A percentile compares a stretch with the other conserved stretches of the same genome.
These are phyloP conservation scores for Hericium coralloides DNA, from an alignment of 768 basidiomycete genomes.

Conservation along the genomic window DNA sequence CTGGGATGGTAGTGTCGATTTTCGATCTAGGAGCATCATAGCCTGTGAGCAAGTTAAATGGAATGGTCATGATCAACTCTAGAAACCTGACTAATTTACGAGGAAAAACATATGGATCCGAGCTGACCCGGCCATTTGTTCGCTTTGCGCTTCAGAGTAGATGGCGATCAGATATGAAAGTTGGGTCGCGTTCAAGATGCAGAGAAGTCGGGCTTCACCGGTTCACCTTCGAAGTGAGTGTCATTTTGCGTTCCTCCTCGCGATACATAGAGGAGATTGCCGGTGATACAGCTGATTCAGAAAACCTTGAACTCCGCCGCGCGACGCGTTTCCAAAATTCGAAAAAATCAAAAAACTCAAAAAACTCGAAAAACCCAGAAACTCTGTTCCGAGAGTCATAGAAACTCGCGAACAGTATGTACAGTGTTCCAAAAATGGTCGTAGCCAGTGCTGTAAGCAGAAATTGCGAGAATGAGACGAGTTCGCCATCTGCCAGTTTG, in stretches of 20 bases:
- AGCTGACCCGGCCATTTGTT: background rate
- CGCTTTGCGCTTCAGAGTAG: background rate
- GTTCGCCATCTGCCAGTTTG: too few relatives aligned
- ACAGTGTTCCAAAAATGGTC: too few relatives aligned
- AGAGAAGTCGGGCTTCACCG: background rate
- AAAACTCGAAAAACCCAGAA: too few relatives aligned
- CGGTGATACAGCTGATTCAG: too few relatives aligned
- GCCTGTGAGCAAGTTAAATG: background rate
- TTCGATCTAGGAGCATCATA: background rate
- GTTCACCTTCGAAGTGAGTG: slow-evolving; percentile 18
- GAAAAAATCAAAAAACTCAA: too few relatives aligned
- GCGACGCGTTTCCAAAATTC: too few relatives aligned
- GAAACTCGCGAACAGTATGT: too few relatives aligned
- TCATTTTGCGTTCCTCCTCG: slow-evolving; percentile 28
- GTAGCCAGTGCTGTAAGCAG: too few relatives aligned
- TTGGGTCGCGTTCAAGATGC: background rate
- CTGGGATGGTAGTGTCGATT: background rate
- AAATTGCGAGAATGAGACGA: too few relatives aligned
- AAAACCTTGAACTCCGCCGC: too few relatives aligned
- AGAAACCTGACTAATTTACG: background rate
- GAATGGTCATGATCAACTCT: background rate
- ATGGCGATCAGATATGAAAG: background rate
- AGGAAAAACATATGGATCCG: background rate
- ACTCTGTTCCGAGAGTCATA: too few relatives aligned
- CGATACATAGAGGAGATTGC: too few relatives aligned